Evolutionary conservation across 306 rosid genomes (phyloP).

Genomic region (Amphicarpaea edgeworthii): DNA sequence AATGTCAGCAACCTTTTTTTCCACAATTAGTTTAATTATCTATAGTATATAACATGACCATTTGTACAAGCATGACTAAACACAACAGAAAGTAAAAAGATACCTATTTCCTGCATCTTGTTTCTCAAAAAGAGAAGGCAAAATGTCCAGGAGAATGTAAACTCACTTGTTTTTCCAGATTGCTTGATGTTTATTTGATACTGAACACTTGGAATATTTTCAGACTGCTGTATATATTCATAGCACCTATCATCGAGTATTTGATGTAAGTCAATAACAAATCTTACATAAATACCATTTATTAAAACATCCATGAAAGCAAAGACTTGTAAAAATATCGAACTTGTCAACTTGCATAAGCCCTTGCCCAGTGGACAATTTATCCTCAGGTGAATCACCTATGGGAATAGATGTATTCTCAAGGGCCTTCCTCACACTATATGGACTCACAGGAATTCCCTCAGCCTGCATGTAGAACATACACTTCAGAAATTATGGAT

Average conservation of each 20-base stretch:
- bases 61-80: conserved; percentile 25
- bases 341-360: conserved; percentile 99
- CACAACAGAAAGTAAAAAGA: conserved; percentile 19
- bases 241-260: conserved; percentile 72
- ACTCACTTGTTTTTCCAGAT: conserved; percentile 90
- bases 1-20: background rate
- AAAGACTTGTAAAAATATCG: conserved; percentile 50
- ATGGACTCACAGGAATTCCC: conserved; percentile 90
- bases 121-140: conserved; percentile 33
- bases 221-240: conserved; percentile 74
- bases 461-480: conserved; percentile 73
- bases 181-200: conserved; percentile 74
- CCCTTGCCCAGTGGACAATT: conserved; percentile 91
- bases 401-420: conserved; percentile 87
- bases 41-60: background rate
- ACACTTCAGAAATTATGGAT: conserved; percentile 37
- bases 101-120: conserved; percentile 31
- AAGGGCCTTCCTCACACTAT: conserved; percentile 86
- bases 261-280: conserved; percentile 30
- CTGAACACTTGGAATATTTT: conserved; percentile 73
- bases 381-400: conserved; percentile 78
- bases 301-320: conserved; percentile 28
- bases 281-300: conserved; percentile 40
- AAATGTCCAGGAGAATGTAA: conserved; percentile 42
- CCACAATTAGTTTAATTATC: conserved; percentile 6